Base-by-base conservation (phyloP, 1,284 basidiomycete species). In the Thecaphora frezii region DNA sequence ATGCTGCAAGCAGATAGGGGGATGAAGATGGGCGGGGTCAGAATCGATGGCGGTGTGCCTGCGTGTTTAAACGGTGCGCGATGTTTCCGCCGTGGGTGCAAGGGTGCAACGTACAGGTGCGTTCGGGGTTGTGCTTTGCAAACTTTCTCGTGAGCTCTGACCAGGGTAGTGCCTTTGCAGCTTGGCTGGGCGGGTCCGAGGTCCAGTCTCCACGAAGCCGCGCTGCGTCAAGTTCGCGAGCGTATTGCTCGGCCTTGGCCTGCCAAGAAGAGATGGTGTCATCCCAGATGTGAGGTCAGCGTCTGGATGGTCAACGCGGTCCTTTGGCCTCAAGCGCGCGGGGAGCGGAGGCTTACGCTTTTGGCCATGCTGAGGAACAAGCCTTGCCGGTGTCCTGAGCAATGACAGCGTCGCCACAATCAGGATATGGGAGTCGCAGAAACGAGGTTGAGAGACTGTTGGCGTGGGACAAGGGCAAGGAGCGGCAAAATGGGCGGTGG, bases 121-220 rank as follows among this genome's bases (percentile, higher is more conserved):
- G 48, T 44, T 69, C 58, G 5, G 76, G 54, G 39, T 80, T 79
- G 73, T 79, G 78, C 64, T 80, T 80, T 44, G 56, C 46, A 46
- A 71, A 79, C 57, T 79, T 79, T 51, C 77, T 68, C 18, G 80
- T 50, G 21, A 78, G 70, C 55, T 80, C 79, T n/a, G 62, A 43
- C 68, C 77, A 77, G 24, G 66, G 52, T 18, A 54, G 44, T 24
- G 39, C 25, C 46, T 42, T 57, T 45, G 48, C 56, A 10, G 46
- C 54, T 21, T 56, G 58, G 26, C 57, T 66, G 0, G 61, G 59
- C 41, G 58, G 57, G 12, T 72, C 61, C 21, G 45, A n/a, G 42
- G 55, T 54, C 70, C 74, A 74, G 28, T 66, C 55, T 21, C 74
- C 74, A 22, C 71, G 67, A 44, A 77, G 63, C 8, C 75, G 56